Evolutionary conservation across 768 basidiomycete genomes (phyloP).

Genomic region (Amylocystis lapponica): DNA sequence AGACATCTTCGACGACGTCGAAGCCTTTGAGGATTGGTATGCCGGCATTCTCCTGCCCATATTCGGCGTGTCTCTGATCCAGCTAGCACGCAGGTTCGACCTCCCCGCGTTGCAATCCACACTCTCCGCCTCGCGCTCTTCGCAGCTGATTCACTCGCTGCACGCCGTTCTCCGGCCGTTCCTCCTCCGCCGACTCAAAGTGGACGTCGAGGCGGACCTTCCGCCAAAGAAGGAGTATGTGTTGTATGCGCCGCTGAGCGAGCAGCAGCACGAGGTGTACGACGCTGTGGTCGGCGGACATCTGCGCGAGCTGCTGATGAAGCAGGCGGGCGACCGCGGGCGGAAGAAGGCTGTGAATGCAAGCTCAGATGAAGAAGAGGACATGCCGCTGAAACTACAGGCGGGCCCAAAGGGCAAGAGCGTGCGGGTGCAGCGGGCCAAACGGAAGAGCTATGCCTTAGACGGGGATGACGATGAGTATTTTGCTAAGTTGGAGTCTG

Average conservation of each 20-base stretch:
- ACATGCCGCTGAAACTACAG: constrained; percentile 31
- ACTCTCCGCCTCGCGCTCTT: constrained; percentile 52
- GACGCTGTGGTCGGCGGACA: constrained; percentile 68
- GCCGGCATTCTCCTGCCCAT: constrained; percentile 1
- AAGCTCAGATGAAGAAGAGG: constrained; percentile 20
- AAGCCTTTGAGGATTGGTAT: constrained; percentile 87
- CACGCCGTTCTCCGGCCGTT: constrained; percentile 95
- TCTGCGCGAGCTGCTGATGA: constrained; percentile 50
- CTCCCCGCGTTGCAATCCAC: constrained; percentile 56
- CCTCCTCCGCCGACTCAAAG: constrained; percentile 86
- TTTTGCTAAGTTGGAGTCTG: constrained; percentile 53
- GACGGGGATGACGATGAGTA: constrained; percentile 65
- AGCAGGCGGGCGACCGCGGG: constrained; percentile 27
- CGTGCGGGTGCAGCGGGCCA: constrained; percentile 5
- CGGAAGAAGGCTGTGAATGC: constrained; percentile 25
- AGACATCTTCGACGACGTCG: constrained; percentile 85
- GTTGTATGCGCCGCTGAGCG: constrained; percentile 83
- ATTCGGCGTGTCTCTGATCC: not conserved
- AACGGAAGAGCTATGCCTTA: constrained; percentile 39
- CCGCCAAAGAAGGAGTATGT: constrained; percentile 96
- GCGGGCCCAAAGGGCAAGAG: constrained; percentile 21
- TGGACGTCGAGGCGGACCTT: constrained; percentile 70
- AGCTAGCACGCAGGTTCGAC: constrained; percentile 49
- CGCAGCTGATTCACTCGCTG: constrained; percentile 67
- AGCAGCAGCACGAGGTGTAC: constrained; percentile 80